These are phyloP conservation scores for Herpotrichia juniperi DNA, from an alignment of 2,329 filamentous ascomycete species.

Conservation along the genomic window DNA sequence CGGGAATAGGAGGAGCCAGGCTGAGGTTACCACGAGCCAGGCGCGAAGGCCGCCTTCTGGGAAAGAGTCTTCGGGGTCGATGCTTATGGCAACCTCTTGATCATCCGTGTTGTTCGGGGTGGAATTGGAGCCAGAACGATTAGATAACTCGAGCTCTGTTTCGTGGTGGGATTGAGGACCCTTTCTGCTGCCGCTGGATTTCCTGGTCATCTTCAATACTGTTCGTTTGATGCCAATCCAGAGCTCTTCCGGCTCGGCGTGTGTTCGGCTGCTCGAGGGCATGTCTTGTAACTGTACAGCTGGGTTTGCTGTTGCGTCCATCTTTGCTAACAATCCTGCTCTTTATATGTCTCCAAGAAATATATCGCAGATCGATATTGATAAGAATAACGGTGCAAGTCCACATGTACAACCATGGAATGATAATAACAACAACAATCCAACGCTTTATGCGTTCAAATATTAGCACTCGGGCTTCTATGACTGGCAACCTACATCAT, in stretches of 20 bases:
- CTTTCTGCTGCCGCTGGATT: background rate
- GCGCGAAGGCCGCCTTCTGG: conserved; percentile 48
- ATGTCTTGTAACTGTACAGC: conserved; percentile 30
- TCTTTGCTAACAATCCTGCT: conserved; percentile 9
- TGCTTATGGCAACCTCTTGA: conserved; percentile 14
- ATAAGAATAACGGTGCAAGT: background rate
- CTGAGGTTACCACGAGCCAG: conserved; percentile 48
- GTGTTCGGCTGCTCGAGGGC: conserved; percentile 10
- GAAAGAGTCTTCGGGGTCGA: conserved; percentile 35
- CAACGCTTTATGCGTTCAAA: conserved; percentile 1
- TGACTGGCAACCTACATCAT: conserved; percentile 1
- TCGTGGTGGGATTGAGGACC: conserved; percentile 1
- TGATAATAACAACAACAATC: background rate
- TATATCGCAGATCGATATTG: background rate
- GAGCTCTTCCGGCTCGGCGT: conserved; percentile 1
- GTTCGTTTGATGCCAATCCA: conserved; percentile 15
- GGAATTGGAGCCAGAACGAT: background rate
- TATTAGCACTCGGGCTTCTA: background rate
- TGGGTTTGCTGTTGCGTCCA: conserved; percentile 37
- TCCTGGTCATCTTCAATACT: conserved; percentile 11
- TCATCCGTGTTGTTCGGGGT: conserved; percentile 2
- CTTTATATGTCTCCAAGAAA: background rate
- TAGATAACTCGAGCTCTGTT: background rate
- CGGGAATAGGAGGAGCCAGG: conserved; percentile 40
- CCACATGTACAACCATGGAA: background rate